These are phyloP conservation scores for Zymoseptoria crescenta DNA, from an alignment of 2,329 filamentous ascomycete species.

Conservation along the genomic window DNA sequence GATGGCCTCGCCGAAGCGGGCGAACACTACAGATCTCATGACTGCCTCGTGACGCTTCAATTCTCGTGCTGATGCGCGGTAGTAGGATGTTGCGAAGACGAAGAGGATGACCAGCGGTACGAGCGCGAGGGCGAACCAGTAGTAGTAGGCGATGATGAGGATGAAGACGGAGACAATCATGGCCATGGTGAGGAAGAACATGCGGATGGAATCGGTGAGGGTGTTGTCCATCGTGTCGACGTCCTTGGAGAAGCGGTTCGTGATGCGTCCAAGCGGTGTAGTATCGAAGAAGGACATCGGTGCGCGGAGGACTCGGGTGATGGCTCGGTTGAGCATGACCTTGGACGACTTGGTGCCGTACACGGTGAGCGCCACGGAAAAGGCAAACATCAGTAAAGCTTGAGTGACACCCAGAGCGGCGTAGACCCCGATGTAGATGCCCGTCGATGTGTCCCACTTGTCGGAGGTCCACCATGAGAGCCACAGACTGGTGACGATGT, in stretches of 20 bases:
- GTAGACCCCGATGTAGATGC: slow-evolving; percentile 55
- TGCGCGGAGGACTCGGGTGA: slow-evolving; percentile 62
- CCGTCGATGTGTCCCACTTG: slow-evolving; percentile 60
- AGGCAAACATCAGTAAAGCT: slow-evolving; percentile 68
- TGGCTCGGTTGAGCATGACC: slow-evolving; percentile 70
- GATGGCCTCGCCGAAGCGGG: slow-evolving; percentile 84
- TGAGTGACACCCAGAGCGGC: slow-evolving; percentile 65
- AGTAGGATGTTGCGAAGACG: slow-evolving; percentile 75
- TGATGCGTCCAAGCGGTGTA: slow-evolving; percentile 88
- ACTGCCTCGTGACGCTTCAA: slow-evolving; percentile 91
- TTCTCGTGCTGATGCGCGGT: slow-evolving; percentile 82
- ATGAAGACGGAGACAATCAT: slow-evolving; percentile 79
- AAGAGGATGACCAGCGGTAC: slow-evolving; percentile 68
- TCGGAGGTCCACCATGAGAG: slow-evolving; percentile 87
- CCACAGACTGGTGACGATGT: slow-evolving; percentile 85
- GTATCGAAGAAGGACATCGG: slow-evolving; percentile 94
- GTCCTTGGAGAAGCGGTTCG: slow-evolving; percentile 91
- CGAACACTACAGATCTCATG: slow-evolving; percentile 78
- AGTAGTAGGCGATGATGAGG: slow-evolving; percentile 89
- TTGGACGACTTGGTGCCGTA: slow-evolving; percentile 76
- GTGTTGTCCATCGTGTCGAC: slow-evolving; percentile 93
- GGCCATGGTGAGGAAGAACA: slow-evolving; percentile 80
- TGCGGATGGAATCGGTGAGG: slow-evolving; percentile 78
- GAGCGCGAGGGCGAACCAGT: slow-evolving; percentile 71
- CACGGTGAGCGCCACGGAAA: slow-evolving; percentile 69